phyloP scores from a whole-genome alignment of 495 filamentous ascomycete species.

The Trichoderma parareesei region DNA sequence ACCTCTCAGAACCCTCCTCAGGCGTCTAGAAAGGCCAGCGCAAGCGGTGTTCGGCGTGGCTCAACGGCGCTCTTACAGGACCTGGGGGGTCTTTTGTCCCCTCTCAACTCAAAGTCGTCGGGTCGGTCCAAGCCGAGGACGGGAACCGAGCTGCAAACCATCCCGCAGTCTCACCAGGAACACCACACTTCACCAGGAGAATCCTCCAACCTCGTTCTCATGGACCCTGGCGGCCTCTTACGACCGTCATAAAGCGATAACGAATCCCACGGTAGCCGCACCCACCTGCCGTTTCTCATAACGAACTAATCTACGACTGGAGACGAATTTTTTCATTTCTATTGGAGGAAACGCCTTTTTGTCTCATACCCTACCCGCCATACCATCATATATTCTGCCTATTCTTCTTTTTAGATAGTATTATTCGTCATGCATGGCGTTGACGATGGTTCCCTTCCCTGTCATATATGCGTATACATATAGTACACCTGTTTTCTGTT shows the following conservation, averaged over 20 bases:
- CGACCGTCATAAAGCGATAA: constrained; percentile 15
- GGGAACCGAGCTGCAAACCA: constrained; percentile 28
- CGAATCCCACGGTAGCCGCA: constrained; percentile 9
- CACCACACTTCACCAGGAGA: constrained; percentile 16
- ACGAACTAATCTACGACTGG: background rate
- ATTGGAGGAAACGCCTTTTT: background rate
- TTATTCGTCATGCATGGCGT: background rate
- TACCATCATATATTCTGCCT: background rate
- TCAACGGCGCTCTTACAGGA: constrained; percentile 52
- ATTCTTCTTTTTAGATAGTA: background rate
- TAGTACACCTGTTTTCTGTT: background rate
- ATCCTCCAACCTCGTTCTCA: constrained; percentile 31
- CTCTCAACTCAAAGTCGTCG: constrained; percentile 19
- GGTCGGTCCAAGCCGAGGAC: constrained; percentile 17
- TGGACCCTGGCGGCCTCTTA: constrained; percentile 49
- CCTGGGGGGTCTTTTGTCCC: constrained; percentile 44
- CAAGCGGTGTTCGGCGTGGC: constrained; percentile 31
- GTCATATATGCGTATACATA: background rate
- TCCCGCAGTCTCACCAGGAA: constrained; percentile 27
- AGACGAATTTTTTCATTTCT: background rate
- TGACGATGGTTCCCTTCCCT: background rate
- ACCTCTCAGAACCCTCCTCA: constrained; percentile 24
- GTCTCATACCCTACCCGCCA: background rate
- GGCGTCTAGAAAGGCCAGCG: constrained; percentile 26
- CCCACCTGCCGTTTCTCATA: constrained; percentile 2